Evolutionary conservation across 148 eudicot genomes (phyloP).

Genomic region (Tetragonia tetragonoides): DNA sequence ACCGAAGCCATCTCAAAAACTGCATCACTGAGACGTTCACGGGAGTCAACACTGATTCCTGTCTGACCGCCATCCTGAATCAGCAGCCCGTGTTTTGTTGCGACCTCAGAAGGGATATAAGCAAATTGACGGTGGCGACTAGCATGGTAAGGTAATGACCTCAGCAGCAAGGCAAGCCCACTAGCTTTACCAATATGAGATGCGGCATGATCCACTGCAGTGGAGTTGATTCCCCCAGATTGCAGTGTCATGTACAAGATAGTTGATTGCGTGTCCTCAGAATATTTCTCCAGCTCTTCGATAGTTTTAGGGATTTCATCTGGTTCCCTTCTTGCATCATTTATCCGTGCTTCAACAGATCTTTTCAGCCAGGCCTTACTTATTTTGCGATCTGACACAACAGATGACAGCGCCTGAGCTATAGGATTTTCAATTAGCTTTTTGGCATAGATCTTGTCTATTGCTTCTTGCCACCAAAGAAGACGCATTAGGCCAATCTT

Average conservation of each 20-base stretch:
- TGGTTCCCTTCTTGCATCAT: slow-evolving; percentile 73
- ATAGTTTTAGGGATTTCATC: slow-evolving; percentile 50
- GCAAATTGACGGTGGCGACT: slow-evolving; percentile 56
- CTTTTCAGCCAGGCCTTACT: slow-evolving; percentile 84
- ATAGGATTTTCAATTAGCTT: slow-evolving; percentile 85
- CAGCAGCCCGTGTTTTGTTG: slow-evolving; percentile 64
- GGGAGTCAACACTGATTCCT: slow-evolving; percentile 53
- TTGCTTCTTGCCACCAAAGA: slow-evolving; percentile 90
- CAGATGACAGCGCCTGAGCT: slow-evolving; percentile 72
- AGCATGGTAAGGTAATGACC: slow-evolving; percentile 79
- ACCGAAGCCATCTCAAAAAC: slow-evolving; percentile 89
- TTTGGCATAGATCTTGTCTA: slow-evolving; percentile 69
- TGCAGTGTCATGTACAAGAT: slow-evolving; percentile 77
- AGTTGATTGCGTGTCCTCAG: slow-evolving; percentile 82
- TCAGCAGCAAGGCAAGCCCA: slow-evolving; percentile 74
- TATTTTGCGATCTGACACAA: slow-evolving; percentile 56
- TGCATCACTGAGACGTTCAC: slow-evolving; percentile 60
- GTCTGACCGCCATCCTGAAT: slow-evolving; percentile 40
- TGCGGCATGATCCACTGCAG: slow-evolving; percentile 95
- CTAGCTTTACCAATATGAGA: slow-evolving; percentile 95
- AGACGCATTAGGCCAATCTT: slow-evolving; percentile 93
- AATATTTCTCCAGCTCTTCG: slow-evolving; percentile 68
- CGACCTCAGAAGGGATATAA: slow-evolving; percentile 71
- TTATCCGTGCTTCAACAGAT: slow-evolving; percentile 79
- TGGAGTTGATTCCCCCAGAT: slow-evolving; percentile 75